Evolutionary conservation across 768 basidiomycete species (phyloP), one percentile per base, ranked within the genome.

Genomic region (Termitomyces sp.): DNA sequence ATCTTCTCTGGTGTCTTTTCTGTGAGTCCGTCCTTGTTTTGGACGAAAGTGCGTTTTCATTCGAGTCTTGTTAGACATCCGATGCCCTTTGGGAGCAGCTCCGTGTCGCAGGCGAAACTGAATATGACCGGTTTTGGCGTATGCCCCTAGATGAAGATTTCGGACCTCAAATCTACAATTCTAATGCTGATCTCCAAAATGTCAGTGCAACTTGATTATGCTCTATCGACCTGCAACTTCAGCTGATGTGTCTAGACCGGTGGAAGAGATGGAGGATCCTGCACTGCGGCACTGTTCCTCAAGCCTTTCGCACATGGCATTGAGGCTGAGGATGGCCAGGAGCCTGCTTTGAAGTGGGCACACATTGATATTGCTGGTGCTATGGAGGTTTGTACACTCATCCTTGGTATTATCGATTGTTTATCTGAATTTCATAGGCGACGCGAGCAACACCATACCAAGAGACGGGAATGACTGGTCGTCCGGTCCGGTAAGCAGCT

Each of bases 91-190:
- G 91, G 90, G 66, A 80, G 40, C 76, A 82, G 56, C 80, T 95
- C 12, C 76, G 83, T 61, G 75, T 69, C 2, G 91, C 93, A 2
- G 91, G 90, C 12, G 83, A 86, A 73, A 71, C 73, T 14, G 89
- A 92, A 66, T 82, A 88, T 67, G 91, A 93, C 72, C 84, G 86
- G 56, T 87, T 95, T 79, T 95, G 93, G 93, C 84, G 93, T 30
- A 85, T 95, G 86, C 93, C 93, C 10, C 82, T 95, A 55, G 87
- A 91, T 65, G 90, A 92, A 47, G 90, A 87, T 58, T 95, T 80
- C 63, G 85, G 82, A 0, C 82, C 84, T 12, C 91, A 91, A 69
- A 94, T 95, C 65, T 72, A 85, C 69, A 79, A 78, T 7, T 87
- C 85, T 30, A 92, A 91, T 65, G 91, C 91, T 28, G 92, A 94